A percentile compares a stretch with the other conserved stretches of the same genome.
Conservation (phyloP, 2,329 filamentous ascomycete genomes). For the Ramularia collo-cygni region DNA sequence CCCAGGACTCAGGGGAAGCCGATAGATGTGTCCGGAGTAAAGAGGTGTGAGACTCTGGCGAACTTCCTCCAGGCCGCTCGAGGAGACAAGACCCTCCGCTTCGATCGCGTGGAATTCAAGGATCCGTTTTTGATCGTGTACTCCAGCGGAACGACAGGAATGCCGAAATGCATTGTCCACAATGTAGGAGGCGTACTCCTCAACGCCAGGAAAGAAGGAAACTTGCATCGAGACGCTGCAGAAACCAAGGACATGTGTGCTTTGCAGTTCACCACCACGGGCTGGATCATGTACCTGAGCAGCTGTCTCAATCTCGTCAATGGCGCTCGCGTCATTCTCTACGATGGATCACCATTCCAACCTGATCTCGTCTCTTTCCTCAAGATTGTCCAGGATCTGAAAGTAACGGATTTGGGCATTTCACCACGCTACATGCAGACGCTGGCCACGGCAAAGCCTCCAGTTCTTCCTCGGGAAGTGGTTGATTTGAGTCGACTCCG, state of each 20-base stretch:
- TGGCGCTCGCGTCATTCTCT: constrained; percentile 61
- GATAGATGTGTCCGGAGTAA: constrained; percentile 51
- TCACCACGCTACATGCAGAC: constrained; percentile 73
- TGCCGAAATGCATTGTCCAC: constrained; percentile 81
- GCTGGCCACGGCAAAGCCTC: constrained; percentile 56
- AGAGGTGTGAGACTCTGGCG: constrained; percentile 39
- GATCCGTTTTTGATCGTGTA: constrained; percentile 70
- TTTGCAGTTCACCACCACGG: constrained; percentile 59
- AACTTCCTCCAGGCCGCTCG: constrained; percentile 36
- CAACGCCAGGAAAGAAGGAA: constrained; percentile 54
- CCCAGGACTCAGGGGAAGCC: constrained; percentile 55
- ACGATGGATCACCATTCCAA: constrained; percentile 75
- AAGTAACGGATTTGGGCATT: constrained; percentile 65
- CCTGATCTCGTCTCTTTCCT: constrained; percentile 61
- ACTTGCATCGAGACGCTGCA: constrained; percentile 44
- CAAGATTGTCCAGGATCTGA: constrained; percentile 54
- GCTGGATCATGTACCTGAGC: constrained; percentile 83
- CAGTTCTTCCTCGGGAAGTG: constrained; percentile 49
- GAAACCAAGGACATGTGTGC: constrained; percentile 33
- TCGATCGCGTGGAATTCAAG: constrained; percentile 59
- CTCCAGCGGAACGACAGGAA: constrained; percentile 72
- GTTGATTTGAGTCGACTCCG: constrained; percentile 56
- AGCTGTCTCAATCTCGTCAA: constrained; percentile 53
- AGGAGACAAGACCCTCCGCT: constrained; percentile 39
- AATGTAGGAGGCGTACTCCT: constrained; percentile 59